Conservation (phyloP, 257 asterid genomes). For the Solanum pimpinellifolium region DNA sequence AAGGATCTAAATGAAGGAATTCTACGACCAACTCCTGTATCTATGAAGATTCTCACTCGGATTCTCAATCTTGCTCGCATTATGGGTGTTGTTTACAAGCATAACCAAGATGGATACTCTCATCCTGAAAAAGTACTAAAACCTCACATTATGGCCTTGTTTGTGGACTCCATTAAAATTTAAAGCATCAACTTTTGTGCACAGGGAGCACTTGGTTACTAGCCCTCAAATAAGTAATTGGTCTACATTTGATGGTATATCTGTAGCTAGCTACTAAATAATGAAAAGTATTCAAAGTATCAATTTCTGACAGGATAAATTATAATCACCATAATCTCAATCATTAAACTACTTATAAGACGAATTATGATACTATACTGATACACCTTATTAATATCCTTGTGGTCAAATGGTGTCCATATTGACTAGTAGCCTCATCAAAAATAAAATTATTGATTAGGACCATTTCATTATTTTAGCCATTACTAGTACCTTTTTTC, state of each 20-base stretch:
- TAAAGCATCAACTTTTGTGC: not conserved
- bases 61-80: constrained; percentile 20
- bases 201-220: not conserved
- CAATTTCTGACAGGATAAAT: too few species aligned
- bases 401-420: too few species aligned
- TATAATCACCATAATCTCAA: not conserved
- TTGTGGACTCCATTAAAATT: constrained; percentile 4
- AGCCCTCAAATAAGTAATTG: not conserved
- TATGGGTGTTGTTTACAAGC: constrained; percentile 22
- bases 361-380: not conserved
- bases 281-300: too few species aligned
- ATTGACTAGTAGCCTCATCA: not conserved
- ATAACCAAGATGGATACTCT: constrained; percentile 28
- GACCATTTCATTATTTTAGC: not conserved
- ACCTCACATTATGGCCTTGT: constrained; percentile 14
- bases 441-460: not conserved
- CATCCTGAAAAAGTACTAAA: constrained; percentile 29
- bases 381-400: too few species aligned
- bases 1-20: constrained; percentile 38
- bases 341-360: not conserved
- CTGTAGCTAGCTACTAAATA: not conserved
- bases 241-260: not conserved
- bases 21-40: not conserved
- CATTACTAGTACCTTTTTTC: not conserved
- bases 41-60: constrained; percentile 6